Evolutionary conservation across 225 moss, liverwort and hornwort genomes (phyloP).

Genomic region (Pseudisothecium myosuroides): DNA sequence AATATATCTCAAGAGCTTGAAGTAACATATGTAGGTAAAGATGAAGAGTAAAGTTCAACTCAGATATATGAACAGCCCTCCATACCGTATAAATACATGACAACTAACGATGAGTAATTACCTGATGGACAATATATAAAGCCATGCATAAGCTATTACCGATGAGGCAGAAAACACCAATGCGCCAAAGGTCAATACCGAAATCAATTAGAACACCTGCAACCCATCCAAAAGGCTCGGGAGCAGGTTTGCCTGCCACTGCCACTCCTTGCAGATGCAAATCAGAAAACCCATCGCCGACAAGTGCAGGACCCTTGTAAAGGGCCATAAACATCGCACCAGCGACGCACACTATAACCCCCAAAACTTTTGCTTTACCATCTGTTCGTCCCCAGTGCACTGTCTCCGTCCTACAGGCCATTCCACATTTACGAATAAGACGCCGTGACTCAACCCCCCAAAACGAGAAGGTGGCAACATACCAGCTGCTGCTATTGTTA

Average conservation of each 20-base stretch:
- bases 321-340: constrained; percentile 67
- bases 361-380: constrained; percentile 83
- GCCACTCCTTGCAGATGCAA: constrained; percentile 51
- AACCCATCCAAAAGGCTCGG: constrained; percentile 85
- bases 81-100: background rate
- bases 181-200: constrained; percentile 69
- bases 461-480: background rate
- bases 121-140: constrained; percentile 78
- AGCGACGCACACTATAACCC: constrained; percentile 48
- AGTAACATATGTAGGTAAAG: background rate
- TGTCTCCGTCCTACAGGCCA: constrained; percentile 48
- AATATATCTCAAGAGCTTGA: background rate
- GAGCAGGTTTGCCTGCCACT: constrained; percentile 79
- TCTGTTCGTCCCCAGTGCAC: constrained; percentile 55
- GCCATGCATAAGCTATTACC: constrained; percentile 79
- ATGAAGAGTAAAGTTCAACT: background rate
- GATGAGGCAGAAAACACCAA: constrained; percentile 69
- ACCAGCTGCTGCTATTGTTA: background rate
- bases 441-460: background rate
- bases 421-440: background rate
- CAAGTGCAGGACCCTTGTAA: constrained; percentile 55
- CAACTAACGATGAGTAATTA: background rate
- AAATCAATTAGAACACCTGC: constrained; percentile 50
- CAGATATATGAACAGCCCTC: background rate
- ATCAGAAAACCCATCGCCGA: constrained; percentile 78